Evolutionary conservation across 2,329 filamentous ascomycete species (phyloP).

Genomic region (Thielaviopsis punctulata): DNA sequence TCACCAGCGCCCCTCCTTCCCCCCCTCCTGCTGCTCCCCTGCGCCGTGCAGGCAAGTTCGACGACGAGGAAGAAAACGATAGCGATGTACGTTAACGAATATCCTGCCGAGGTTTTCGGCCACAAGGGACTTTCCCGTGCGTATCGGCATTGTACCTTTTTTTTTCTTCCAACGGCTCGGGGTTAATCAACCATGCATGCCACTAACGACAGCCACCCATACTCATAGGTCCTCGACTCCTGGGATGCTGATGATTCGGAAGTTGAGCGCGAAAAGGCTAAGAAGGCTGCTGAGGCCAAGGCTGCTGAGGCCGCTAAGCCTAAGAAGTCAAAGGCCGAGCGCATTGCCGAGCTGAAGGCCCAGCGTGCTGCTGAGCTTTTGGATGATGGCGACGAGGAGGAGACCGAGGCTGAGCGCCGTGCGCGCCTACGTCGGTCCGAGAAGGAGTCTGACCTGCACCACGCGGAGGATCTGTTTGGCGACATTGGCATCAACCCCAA

Average conservation of each 20-base stretch:
- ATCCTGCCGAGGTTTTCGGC: neutral
- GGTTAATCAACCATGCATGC: no score
- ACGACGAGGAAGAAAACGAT: conserved; percentile 76
- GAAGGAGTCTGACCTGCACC: conserved; percentile 72
- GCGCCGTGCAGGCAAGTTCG: conserved; percentile 47
- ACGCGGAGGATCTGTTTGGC: conserved; percentile 84
- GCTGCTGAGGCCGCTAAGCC: conserved; percentile 77
- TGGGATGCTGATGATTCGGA: conserved; percentile 98
- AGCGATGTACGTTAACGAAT: conserved; percentile 44
- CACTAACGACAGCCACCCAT: neutral
- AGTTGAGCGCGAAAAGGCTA: conserved; percentile 85
- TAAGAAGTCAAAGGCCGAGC: conserved; percentile 81
- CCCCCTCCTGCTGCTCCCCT: conserved; percentile 20
- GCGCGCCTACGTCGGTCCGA: conserved; percentile 63
- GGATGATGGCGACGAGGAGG: conserved; percentile 40
- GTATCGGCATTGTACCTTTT: no score
- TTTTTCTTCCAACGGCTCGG: neutral
- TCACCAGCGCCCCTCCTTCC: conserved; percentile 20
- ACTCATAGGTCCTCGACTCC: conserved; percentile 67
- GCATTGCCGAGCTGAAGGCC: conserved; percentile 59
- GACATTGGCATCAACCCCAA: conserved; percentile 48
- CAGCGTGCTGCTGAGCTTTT: conserved; percentile 37
- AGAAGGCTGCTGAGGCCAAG: conserved; percentile 71
- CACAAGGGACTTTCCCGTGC: no score
- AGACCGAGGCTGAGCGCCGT: conserved; percentile 55